Conservation (phyloP, 1,139 yeast genomes). For the Candida tropicalis region DNA sequence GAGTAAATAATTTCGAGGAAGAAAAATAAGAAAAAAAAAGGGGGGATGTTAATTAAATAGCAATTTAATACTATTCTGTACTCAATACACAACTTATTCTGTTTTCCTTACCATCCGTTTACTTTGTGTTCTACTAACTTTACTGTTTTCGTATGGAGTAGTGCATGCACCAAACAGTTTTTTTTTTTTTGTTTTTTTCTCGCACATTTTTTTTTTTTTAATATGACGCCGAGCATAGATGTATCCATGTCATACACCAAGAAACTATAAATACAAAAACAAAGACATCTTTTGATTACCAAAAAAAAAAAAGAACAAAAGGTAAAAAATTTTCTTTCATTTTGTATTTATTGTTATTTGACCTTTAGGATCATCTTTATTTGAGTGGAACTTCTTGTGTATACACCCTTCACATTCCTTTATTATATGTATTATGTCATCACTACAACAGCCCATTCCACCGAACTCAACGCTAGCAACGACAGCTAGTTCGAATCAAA, state of each 20-base stretch:
- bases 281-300: background rate
- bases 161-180: constrained; percentile 1
- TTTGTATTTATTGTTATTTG: too few species aligned
- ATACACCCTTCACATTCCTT: background rate
- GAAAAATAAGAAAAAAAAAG: background rate
- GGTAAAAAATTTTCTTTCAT: too few species aligned
- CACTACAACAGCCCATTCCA: constrained; percentile 11
- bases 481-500: constrained; percentile 32
- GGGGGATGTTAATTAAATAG: background rate
- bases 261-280: constrained; percentile 4
- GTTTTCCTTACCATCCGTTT: background rate
- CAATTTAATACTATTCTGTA: background rate
- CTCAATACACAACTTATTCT: background rate
- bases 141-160: background rate
- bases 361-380: too few species aligned
- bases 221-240: constrained; percentile 3
- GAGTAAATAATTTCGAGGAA: too few species aligned
- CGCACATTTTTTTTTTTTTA: background rate
- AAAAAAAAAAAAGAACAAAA: constrained; percentile 5
- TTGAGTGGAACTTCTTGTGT: background rate
- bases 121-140: background rate
- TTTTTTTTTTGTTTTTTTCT: background rate
- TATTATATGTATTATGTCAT: constrained; percentile 4
- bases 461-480: constrained; percentile 17
- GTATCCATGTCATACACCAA: background rate